These are phyloP conservation scores for Cystobasidiaceae sp. DNA, from an alignment of 1,284 basidiomycete species.

Conservation along the genomic window DNA sequence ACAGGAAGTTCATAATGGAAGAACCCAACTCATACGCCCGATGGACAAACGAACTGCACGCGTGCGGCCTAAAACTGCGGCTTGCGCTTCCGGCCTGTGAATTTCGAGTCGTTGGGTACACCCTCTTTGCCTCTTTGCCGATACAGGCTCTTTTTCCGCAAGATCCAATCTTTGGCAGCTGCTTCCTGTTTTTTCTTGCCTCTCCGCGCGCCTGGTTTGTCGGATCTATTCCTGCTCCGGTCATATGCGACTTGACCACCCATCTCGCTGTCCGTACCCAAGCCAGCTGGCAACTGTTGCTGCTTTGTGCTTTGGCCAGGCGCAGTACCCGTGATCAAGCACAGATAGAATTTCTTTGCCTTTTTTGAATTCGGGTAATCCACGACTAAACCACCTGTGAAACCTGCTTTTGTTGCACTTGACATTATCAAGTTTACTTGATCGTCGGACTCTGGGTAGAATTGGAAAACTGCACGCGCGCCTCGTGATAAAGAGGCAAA, in stretches of 20 bases:
- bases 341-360: slow-evolving; percentile 86
- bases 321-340: slow-evolving; percentile 67
- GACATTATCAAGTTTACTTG: slow-evolving; percentile 92
- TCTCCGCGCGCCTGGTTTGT: slow-evolving; percentile 28
- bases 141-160: slow-evolving; percentile 57
- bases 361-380: slow-evolving; percentile 97
- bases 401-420: slow-evolving; percentile 88
- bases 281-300: slow-evolving; percentile 33
- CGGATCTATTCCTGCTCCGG: slow-evolving; percentile 50
- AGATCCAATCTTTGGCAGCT: slow-evolving; percentile 52
- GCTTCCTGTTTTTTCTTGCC: slow-evolving; percentile 25
- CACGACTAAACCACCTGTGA: slow-evolving; percentile 92
- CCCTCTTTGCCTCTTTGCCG: slow-evolving; percentile 54
- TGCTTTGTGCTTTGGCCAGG: not conserved
- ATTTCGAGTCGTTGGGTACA: slow-evolving; percentile 43
- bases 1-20: not conserved
- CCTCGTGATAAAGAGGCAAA: slow-evolving; percentile 88
- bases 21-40: not conserved
- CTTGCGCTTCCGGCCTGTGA: slow-evolving; percentile 41
- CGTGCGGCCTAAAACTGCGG: slow-evolving; percentile 34
- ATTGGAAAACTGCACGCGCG: slow-evolving; percentile 88
- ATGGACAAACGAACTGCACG: no score
- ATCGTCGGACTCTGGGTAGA: slow-evolving; percentile 91
- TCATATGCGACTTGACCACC: slow-evolving; percentile 61
- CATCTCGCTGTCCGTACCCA: slow-evolving; percentile 41